A percentile compares a stretch with the other conserved stretches of the same genome.
Evolutionary conservation across 2,329 filamentous ascomycete species (phyloP).

Genomic region (Gnomoniopsis smithogilvyi): DNA sequence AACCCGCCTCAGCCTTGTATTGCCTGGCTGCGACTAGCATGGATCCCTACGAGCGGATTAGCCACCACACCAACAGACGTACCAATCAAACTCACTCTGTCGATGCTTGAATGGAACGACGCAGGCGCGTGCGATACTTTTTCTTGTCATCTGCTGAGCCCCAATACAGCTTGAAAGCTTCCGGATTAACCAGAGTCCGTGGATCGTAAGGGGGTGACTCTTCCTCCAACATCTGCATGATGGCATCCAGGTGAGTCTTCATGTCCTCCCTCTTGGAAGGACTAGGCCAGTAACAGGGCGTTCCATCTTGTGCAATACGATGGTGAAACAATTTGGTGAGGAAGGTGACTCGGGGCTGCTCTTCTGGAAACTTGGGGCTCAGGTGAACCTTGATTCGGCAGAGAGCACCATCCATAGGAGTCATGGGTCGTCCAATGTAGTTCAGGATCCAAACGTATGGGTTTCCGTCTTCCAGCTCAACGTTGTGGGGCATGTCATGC

Average conservation of each 20-base stretch:
- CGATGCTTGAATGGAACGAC: slow-evolving; percentile 71
- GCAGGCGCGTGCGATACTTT: slow-evolving; percentile 75
- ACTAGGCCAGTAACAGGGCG: slow-evolving; percentile 75
- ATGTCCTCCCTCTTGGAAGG: slow-evolving; percentile 67
- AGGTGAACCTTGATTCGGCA: slow-evolving; percentile 78
- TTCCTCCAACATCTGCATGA: slow-evolving; percentile 81
- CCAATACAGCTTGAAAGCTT: slow-evolving; percentile 86
- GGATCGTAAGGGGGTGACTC: slow-evolving; percentile 87
- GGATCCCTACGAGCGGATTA: neutral
- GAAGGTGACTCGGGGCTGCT: slow-evolving; percentile 81
- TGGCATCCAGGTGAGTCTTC: slow-evolving; percentile 76
- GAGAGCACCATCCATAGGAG: slow-evolving; percentile 86
- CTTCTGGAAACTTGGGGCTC: slow-evolving; percentile 81
- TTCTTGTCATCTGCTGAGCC: slow-evolving; percentile 75
- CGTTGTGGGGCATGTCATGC: slow-evolving; percentile 67
- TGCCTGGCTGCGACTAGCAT: neutral
- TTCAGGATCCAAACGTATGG: slow-evolving; percentile 87
- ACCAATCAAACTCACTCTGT: slow-evolving; percentile 46
- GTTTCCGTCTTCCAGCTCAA: slow-evolving; percentile 75
- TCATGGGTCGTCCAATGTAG: slow-evolving; percentile 90
- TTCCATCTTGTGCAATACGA: slow-evolving; percentile 74
- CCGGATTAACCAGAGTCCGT: slow-evolving; percentile 78
- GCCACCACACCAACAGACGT: neutral
- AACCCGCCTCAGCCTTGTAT: neutral
- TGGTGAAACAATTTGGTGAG: slow-evolving; percentile 85